Base-by-base conservation (phyloP, 352 stramenopile species). In the Globisporangium recalcitrans region DNA sequence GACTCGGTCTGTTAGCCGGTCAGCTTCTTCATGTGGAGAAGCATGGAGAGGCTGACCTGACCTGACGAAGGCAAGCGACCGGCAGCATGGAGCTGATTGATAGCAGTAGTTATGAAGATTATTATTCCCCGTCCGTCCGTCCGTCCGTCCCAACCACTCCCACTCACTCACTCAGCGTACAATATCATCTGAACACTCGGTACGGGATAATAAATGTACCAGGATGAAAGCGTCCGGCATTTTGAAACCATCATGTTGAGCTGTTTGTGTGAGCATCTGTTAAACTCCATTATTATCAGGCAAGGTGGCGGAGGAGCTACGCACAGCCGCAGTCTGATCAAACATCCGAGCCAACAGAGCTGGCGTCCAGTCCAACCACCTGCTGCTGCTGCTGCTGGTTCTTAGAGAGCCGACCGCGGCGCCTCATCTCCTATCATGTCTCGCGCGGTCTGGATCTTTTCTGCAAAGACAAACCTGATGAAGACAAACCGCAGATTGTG, bases 1-100 rank as follows among this genome's bases (percentile, higher is more conserved):
- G 84, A 93, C 64, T 90, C 84, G 60, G 80, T 93, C 38, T 93
- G 81, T 60, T 90, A 88, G 19, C 21, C 10, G 49, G 49, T 56
- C 49, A 56, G 49, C 49, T 36, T 56, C 49, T 56, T 36, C 26
- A 11, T 56, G 49, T 10, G n/a, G n/a, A n/a, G n/a, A 10, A 14
- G 26, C 47, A 38, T 26, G 49, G 22, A 56, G 49, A 56, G 29
- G 49, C 49, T 56, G 49, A 42, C 49, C 48, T 38, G 24, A 38
- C 49, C n/a, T 27, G 42, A 49, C 42, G 42, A 21, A 10, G 42
- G n/a, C 42, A 7, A 49, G 34, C 34, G 8, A 31, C 14, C 42
- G n/a, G 16, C n/a, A 14, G 14, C 29, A 36, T n/a, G 3, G 7
- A n/a, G 22, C 11, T 29, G n/a, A 48, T 22, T 52, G 11, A 9